Percentiles rank a stretch among this genome's conserved stretches.
These are phyloP conservation scores for Zalaria obscura DNA, from an alignment of 2,329 filamentous ascomycete species.

Conservation along the genomic window DNA sequence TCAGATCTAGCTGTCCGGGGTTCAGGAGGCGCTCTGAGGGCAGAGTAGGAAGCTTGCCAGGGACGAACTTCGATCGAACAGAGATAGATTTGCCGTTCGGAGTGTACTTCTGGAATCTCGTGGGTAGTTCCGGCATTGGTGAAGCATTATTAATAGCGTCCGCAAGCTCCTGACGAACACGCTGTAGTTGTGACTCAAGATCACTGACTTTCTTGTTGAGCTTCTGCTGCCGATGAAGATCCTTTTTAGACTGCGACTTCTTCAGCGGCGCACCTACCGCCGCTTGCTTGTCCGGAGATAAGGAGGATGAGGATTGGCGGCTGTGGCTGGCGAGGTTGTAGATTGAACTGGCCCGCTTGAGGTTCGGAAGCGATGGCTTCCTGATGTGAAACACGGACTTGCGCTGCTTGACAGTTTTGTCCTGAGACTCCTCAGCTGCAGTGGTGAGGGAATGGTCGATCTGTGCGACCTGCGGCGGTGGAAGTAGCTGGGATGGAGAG, in stretches of 20 bases:
- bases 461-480: too few relatives aligned
- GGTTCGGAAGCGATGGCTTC: constrained; percentile 17
- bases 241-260: constrained; percentile 38
- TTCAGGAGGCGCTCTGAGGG: constrained; percentile 24
- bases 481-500: background rate
- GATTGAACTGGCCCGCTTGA: constrained; percentile 19
- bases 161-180: constrained; percentile 39
- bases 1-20: constrained; percentile 10
- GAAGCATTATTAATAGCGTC: constrained; percentile 30
- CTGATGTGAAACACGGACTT: constrained; percentile 9
- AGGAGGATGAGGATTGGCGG: constrained; percentile 19
- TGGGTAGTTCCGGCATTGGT: constrained; percentile 21
- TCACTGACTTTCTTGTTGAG: constrained; percentile 46
- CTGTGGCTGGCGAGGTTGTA: constrained; percentile 11
- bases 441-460: background rate
- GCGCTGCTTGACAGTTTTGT: constrained; percentile 2
- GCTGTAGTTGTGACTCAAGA: constrained; percentile 42
- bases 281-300: constrained; percentile 15
- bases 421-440: background rate
- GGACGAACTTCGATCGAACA: constrained; percentile 17
- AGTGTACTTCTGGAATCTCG: constrained; percentile 21
- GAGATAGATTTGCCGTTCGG: constrained; percentile 14
- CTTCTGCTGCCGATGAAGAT: constrained; percentile 42
- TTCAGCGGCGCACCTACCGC: constrained; percentile 17
- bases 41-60: constrained; percentile 21